Evolutionary conservation across 768 basidiomycete genomes (phyloP), one percentile per base, ranked within the genome.

Genomic region (Leccinum olivaceopallidum): DNA sequence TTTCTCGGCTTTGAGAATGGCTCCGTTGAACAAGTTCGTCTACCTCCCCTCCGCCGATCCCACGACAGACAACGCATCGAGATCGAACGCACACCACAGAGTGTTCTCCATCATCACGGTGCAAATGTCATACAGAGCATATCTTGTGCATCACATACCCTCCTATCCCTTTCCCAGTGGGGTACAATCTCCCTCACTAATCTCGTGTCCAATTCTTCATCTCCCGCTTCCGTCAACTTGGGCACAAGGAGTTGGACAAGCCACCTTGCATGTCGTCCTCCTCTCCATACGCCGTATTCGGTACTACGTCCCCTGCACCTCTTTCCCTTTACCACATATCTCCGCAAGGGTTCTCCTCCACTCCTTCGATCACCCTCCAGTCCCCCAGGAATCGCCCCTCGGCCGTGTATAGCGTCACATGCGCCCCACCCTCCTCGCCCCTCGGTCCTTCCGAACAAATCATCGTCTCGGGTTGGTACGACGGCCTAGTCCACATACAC

Each of bases 391-490:
- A 68, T 36, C 49, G 60, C 52, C 67, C 72, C 4, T 82, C 85
- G 36, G 89, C 91, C 1, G 92, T 92, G 10, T 93, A 92, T 75
- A 88, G 83, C 48, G 83, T 94, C 69, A 76, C 84, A 8, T 77
- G 76, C 26, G 83, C 84, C 7, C 86, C 89, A 1, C 78, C 79
- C 0, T 79, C 83, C 28, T 86, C 86, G 22, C 83, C 86, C 1
- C 86, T 87, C 81, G 90, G 91, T 4, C 74, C 82, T 2, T 88
- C 89, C 4, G 84, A 88, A 18, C 81, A 90, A 66, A 81, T 91
- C 20, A 58, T 94, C 24, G 79, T 91, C 39, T 88, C 89, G 1
- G 92, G 90, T 2, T 93, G 92, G 90, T 94, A 85, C 71, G 90
- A 94, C 69, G 88, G 92, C 12, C 71, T 79, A 53, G 87, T 91